These are phyloP conservation scores for Achlya hypogyna DNA, from an alignment of 352 stramenopile species.

Conservation along the genomic window DNA sequence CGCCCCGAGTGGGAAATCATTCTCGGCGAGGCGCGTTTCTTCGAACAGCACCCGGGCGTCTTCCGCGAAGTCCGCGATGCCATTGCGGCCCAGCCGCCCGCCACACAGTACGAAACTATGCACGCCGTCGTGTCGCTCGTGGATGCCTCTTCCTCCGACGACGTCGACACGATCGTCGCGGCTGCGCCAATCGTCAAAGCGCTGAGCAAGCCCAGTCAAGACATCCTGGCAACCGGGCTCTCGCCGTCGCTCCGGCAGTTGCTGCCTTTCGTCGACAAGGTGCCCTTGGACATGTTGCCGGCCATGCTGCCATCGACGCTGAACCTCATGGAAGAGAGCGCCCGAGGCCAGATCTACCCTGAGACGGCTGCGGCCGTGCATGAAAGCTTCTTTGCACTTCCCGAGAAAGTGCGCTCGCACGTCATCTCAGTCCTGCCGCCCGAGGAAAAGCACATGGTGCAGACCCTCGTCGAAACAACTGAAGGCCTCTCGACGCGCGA, in stretches of 20 bases:
- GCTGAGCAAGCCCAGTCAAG: constrained; percentile 12
- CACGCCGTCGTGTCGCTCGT: neutral
- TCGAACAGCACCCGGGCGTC: neutral
- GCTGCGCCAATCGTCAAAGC: neutral
- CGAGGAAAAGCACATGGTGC: constrained; percentile 7
- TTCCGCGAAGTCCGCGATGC: neutral
- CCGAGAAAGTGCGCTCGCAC: constrained; percentile 13
- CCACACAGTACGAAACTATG: neutral
- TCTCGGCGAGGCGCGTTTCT: neutral
- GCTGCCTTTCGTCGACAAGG: constrained; percentile 15
- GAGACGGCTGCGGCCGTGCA: constrained; percentile 12
- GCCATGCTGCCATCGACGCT: constrained; percentile 6
- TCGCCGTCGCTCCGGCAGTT: neutral
- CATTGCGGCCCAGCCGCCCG: neutral
- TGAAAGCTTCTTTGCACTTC: neutral
- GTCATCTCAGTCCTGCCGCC: neutral
- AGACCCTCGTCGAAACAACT: constrained; percentile 12
- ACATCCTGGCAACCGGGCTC: neutral
- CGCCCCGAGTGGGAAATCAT: constrained; percentile 1
- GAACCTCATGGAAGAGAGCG: neutral
- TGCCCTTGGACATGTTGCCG: neutral
- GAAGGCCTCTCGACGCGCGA: constrained; percentile 9
- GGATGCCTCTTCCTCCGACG: neutral
- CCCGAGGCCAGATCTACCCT: neutral
- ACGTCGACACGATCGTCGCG: neutral